A percentile compares a stretch with the other conserved stretches of the same genome.
Evolutionary conservation across 2,329 filamentous ascomycete species (phyloP).

Genomic region (Diatrype stigma): DNA sequence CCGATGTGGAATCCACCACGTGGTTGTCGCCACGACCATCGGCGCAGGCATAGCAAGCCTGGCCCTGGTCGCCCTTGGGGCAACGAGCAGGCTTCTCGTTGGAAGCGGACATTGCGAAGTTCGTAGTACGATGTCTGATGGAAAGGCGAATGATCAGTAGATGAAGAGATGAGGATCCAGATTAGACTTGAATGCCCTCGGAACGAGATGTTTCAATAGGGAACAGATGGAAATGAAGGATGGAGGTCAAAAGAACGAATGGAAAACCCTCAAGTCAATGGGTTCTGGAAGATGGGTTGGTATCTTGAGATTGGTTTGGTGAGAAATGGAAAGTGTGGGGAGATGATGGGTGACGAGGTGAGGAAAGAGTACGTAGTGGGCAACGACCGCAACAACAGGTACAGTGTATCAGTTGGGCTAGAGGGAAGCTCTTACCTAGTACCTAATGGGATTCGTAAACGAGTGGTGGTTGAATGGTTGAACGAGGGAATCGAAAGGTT

Average conservation of each 20-base stretch:
- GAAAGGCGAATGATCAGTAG: neutral
- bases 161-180: neutral
- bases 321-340: neutral
- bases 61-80: neutral
- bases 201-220: neutral
- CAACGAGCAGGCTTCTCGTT: neutral
- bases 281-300: too few species aligned
- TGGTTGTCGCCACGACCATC: neutral
- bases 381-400: too few species aligned
- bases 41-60: neutral
- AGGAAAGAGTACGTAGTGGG: neutral
- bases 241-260: too few species aligned
- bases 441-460: neutral
- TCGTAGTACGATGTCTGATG: neutral
- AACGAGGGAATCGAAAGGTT: neutral
- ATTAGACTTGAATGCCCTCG: neutral
- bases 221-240: too few species aligned
- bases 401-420: neutral
- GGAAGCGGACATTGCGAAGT: neutral
- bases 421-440: neutral
- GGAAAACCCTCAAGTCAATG: too few species aligned
- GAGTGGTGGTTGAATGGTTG: neutral
- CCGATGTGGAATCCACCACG: neutral
- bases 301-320: neutral
- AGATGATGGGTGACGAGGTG: neutral